These are phyloP conservation scores for Scedosporium dehoogii DNA, from an alignment of 2,329 filamentous ascomycete species.

Conservation along the genomic window DNA sequence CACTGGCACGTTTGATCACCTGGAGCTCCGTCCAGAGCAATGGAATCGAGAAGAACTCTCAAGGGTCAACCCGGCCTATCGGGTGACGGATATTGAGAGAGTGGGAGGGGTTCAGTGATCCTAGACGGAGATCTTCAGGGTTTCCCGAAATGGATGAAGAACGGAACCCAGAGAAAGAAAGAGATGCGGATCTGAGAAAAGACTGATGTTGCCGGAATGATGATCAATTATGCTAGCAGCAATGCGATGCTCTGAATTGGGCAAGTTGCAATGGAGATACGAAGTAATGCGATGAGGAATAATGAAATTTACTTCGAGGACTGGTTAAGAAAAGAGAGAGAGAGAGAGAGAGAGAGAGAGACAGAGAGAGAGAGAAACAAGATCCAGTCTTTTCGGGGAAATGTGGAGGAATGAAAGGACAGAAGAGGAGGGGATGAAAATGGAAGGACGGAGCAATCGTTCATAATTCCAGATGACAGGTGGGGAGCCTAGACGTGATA, in stretches of 20 bases:
- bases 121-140: neutral
- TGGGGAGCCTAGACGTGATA: neutral
- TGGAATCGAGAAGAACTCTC: neutral
- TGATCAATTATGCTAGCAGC: neutral
- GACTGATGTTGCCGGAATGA: neutral
- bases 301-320: too few species aligned
- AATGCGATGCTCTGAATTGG: neutral
- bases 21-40: neutral
- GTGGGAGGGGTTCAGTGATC: neutral
- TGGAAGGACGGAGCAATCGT: neutral
- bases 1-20: slow-evolving; percentile 4
- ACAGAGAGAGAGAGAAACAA: neutral
- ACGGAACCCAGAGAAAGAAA: neutral
- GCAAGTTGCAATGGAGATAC: neutral
- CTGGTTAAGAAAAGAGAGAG: neutral
- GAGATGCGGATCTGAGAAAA: neutral
- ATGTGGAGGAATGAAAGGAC: neutral
- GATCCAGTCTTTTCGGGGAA: neutral
- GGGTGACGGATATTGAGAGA: neutral
- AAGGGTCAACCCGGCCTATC: neutral
- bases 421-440: neutral
- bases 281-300: too few species aligned
- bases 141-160: neutral
- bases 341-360: too few species aligned
- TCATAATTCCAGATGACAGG: neutral